Evolutionary conservation across 2,329 filamentous ascomycete species (phyloP).

Genomic region (Capronia coronata): DNA sequence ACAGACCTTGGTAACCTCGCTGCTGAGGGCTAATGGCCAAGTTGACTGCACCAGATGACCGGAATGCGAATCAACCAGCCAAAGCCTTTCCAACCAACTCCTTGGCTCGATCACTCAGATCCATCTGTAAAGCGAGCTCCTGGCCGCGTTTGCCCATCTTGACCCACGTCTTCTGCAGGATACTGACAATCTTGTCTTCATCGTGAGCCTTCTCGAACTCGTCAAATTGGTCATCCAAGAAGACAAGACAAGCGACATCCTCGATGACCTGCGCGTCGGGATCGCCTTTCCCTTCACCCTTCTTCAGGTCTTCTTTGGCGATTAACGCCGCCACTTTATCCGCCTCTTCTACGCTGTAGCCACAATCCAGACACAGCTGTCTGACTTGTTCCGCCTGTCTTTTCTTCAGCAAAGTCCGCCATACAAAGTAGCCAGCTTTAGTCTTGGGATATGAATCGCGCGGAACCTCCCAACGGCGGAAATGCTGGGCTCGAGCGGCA

Average conservation of each 20-base stretch:
- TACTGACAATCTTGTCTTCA: slow-evolving; percentile 55
- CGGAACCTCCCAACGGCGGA: slow-evolving; percentile 77
- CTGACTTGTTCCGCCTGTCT: slow-evolving; percentile 59
- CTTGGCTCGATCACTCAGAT: slow-evolving; percentile 57
- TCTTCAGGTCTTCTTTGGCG: slow-evolving; percentile 66
- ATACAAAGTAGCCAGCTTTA: slow-evolving; percentile 68
- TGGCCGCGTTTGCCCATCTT: slow-evolving; percentile 25
- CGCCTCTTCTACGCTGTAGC: slow-evolving; percentile 50
- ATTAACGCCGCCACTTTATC: slow-evolving; percentile 64
- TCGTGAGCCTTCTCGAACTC: slow-evolving; percentile 61
- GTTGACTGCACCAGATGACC: not conserved
- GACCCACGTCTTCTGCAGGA: slow-evolving; percentile 28
- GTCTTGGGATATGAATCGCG: slow-evolving; percentile 67
- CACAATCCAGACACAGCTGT: slow-evolving; percentile 48
- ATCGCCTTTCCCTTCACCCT: slow-evolving; percentile 44
- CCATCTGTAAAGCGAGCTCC: slow-evolving; percentile 53
- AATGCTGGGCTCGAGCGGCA: slow-evolving; percentile 78
- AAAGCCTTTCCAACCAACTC: slow-evolving; percentile 59
- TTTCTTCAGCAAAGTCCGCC: slow-evolving; percentile 68
- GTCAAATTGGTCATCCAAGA: slow-evolving; percentile 80
- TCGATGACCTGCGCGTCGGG: slow-evolving; percentile 67
- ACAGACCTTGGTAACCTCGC: too few species aligned
- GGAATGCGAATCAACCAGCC: slow-evolving; percentile 27
- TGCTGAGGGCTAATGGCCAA: too few species aligned
- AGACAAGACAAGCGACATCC: slow-evolving; percentile 81